Evolutionary conservation across 2,329 filamentous ascomycete genomes (phyloP).

Genomic region (Cercospora sp.): DNA sequence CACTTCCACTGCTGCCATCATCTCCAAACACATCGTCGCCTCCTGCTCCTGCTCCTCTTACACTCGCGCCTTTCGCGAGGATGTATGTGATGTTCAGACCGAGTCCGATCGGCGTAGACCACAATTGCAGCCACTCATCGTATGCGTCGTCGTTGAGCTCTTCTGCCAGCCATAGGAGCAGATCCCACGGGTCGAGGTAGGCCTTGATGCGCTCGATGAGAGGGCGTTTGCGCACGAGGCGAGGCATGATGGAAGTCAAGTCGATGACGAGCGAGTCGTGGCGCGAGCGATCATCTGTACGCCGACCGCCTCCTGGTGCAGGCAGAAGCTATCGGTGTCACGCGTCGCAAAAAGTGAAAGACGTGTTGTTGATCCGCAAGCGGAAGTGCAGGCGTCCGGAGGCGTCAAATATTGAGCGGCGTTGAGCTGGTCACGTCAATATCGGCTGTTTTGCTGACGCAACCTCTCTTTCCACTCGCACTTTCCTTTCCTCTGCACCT

Average conservation of each 20-base stretch:
- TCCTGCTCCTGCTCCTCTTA: slow-evolving; percentile 39
- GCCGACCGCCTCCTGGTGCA: not conserved
- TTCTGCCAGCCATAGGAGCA: slow-evolving; percentile 86
- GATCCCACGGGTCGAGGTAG: slow-evolving; percentile 83
- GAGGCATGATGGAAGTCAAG: slow-evolving; percentile 57
- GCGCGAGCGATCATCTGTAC: not conserved
- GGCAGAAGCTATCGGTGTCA: not conserved
- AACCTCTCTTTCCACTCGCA: not conserved
- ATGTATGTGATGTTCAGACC: slow-evolving; percentile 77
- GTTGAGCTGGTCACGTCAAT: not conserved
- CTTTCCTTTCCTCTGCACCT: not conserved
- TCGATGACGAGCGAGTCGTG: not conserved
- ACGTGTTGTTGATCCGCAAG: slow-evolving; percentile 3
- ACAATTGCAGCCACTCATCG: slow-evolving; percentile 72
- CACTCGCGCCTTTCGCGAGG: slow-evolving; percentile 67
- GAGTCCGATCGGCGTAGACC: slow-evolving; percentile 74
- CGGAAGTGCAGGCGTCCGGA: not conserved
- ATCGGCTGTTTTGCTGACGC: not conserved
- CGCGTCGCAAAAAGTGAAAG: slow-evolving; percentile 3
- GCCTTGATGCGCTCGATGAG: slow-evolving; percentile 77
- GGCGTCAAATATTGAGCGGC: not conserved
- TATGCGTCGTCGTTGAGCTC: slow-evolving; percentile 89
- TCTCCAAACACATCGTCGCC: slow-evolving; percentile 78
- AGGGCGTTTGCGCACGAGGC: slow-evolving; percentile 78
- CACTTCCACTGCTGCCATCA: slow-evolving; percentile 48